Evolutionary conservation across 371 early-diverging fungal genomes (phyloP), one percentile per base, ranked within the genome.

Genomic region (Cokeromyces recurvatus): DNA sequence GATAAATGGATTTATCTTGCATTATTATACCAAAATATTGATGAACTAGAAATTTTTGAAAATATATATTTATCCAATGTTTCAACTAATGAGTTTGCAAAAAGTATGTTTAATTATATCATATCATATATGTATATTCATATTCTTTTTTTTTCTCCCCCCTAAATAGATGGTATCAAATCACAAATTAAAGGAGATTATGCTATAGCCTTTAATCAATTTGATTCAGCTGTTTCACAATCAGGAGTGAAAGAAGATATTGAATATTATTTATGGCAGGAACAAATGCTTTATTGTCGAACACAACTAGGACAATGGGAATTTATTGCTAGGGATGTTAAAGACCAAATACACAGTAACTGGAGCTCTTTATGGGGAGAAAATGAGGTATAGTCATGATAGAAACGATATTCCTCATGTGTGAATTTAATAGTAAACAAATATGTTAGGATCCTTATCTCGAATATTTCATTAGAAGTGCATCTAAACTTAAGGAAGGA

Each of bases 231-330:
- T 5, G 24, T 41, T 15, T 8, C 17, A 12, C 8, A 14, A 7
- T 12, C 25, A 27, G n/a, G n/a, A n/a, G n/a, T n/a, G n/a, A n/a
- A n/a, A n/a, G n/a, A n/a, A n/a, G n/a, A n/a, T n/a, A 57, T 51
- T 0, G 77, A 77, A 21, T 59, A 54, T 8, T 70, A 66, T 40
- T 64, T 82, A 4, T 84, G 84, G 77, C 67, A 67, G 4, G 64
- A 77, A 29, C 82, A 80, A 23, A 73, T 78, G 39, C 58, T 85
- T 17, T 71, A 71, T 27, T 87, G 86, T 46, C 57, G 79, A 48
- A 79, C 78, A 21, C 72, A 81, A 27, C 59, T 89, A 23, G 76
- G 78, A 1, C 67, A 80, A 38, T 89, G 87, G 86, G 79, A 79
- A 15, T 61, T 59, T 11, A 62, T 89, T 15, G 73, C 72, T 15